Base-by-base conservation (phyloP, 257 asterid species). In the Scutellaria baicalensis region DNA sequence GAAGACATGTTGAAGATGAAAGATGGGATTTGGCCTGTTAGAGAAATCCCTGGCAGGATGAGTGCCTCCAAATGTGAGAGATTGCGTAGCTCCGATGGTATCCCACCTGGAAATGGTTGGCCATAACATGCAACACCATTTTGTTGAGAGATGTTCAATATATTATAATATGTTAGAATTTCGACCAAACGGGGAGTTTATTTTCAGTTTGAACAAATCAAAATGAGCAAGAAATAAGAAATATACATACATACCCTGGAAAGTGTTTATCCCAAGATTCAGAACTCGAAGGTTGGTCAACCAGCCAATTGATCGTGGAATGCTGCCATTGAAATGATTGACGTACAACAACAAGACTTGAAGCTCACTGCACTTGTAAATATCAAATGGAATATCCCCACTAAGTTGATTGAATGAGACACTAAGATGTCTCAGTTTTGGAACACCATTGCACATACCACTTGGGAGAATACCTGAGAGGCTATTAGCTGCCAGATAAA, bases 51-150 rank as follows among this genome's bases (percentile, higher is more conserved):
- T 31, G 1, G 54, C 43, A 81, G 52, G 68, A 68, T 71, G 35
- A 78, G 64, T 4, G 1, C 1, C 71, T 68, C 66, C 45, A 81
- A 33, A 17, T n/a, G 73, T 7, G 85, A 66, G 14, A 88, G 87
- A 50, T 88, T 84, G 31, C 72, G 79, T 42, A 88, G 56, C 17
- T 65, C 80, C 50, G 20, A 6, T 13, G 90, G 95, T 55, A 85
- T 39, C 21, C 40, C 70, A 1, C 88, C 89, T 77, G 63, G 39
- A 72, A 50, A 55, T n/a, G n/a, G n/a, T n/a, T 20, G 23, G 16
- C 18, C 50, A 18, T n/a, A 36, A 42, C 39, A n/a, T n/a, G n/a
- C n/a, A n/a, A n/a, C n/a, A n/a, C n/a, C n/a, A n/a, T n/a, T n/a
- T n/a, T n/a, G n/a, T n/a, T n/a, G n/a, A n/a, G n/a, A n/a, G n/a